Base-by-base conservation (phyloP, 352 stramenopile genomes). In the Globisporangium nagaii region DNA sequence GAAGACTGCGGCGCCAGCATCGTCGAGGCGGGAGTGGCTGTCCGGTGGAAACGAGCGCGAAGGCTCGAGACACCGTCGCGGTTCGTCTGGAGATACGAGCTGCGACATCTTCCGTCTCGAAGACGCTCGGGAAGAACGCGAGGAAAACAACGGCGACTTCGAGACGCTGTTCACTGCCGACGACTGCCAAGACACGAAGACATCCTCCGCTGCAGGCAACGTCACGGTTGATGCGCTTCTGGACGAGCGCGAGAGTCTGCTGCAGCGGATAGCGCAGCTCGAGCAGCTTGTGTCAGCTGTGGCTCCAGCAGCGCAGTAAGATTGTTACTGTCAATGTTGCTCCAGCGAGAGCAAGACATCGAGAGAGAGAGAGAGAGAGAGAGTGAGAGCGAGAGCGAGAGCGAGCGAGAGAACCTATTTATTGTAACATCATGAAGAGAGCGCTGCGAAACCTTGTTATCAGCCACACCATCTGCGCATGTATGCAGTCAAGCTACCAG, bases 211-310 rank as follows among this genome's bases (percentile, higher is more conserved):
- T 13, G 40, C 28, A 22, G 13, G 13, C 10, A 39, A 34, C 27
- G 10, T 48, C 36, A 62, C 48, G 12, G 36, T 76, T 15, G 13
- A 66, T 10, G 56, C 60, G 11, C 57, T 85, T 7, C 45, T 84
- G 15, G 41, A 39, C 25, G 72, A 85, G 35, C 65, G 68, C 4
- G 50, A 67, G 17, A 43, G 58, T 13, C 57, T 85, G 42, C 56
- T 74, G n/a, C 41, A 60, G 25, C 72, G 72, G 4, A 60, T 87
- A 42, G 64, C 60, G 24, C 56, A 61, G n/a, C 70, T 85, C 2
- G 66, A 84, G 36, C 52, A 58, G 32, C 61, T 66, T 3, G 39
- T 81, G 28, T 8, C 56, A 51, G 22, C 49, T 34, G 4, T 8
- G 24, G n/a, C 19, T 25, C 7, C 13, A 53, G 12, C 22, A 28